Base-by-base conservation (phyloP, 1,284 basidiomycete species). In the Cutaneotrichosporon sp. region DNA sequence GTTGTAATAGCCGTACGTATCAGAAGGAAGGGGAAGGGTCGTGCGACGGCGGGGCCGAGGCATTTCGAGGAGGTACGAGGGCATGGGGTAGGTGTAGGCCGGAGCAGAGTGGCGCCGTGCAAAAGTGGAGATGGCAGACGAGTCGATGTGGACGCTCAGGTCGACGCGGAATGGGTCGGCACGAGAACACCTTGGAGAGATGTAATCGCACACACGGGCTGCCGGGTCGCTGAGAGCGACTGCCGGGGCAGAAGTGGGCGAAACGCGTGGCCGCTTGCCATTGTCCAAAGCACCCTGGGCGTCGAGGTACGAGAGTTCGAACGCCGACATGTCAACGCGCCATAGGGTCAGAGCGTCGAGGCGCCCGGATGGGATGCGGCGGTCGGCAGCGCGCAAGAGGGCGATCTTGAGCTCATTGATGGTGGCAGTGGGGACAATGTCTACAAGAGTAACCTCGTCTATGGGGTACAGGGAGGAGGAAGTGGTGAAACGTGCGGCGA, bases 241-340 rank as follows among this genome's bases (percentile, higher is more conserved):
- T 2, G 70, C 65, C 4, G 65, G 65, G 6, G 65, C 55, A 3
- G 67, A 61, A n/a, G 61, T 62, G 1, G 67, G 64, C 19, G 68
- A 67, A 46, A 70, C 68, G 25, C 43, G 32, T 17, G 29, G 71
- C 61, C 70, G 69, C 37, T 63, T 61, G 14, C 71, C 70, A 24
- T 60, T 51, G 22, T 63, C 63, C 33, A 72, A 54, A 4, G 66
- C 67, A 12, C 67, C 69, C 14, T 64, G 46, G 33, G 65, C 55
- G 29, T 71, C 68, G 49, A 72, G 69, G 11, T 68, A 67, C 8
- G 61, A 51, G 55, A 75, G 69, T 54, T 71, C 68, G 16, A 60
- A 63, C 39, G 67, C 63, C 25, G 58, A 66, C 66, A 72, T 65
- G 29, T 70, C 70, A 7, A 75, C 71, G 8, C 65, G 61, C 70